phyloP scores from a whole-genome alignment of 2,329 filamentous ascomycete species.

The Aspergillus fijiensis region DNA sequence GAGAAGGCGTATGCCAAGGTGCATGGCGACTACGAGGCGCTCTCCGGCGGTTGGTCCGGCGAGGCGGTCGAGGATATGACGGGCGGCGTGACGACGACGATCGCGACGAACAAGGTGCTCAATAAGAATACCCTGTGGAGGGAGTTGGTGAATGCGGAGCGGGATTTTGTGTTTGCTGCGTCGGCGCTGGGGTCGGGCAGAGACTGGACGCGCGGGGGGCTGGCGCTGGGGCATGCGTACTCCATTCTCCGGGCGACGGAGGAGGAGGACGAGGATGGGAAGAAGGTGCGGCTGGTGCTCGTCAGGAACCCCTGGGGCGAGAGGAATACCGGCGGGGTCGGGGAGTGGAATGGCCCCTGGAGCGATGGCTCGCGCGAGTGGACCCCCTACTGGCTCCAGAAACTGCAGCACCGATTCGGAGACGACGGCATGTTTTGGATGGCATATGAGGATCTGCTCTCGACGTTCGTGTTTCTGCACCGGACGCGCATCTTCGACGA shows the following conservation, averaged over 20 bases:
- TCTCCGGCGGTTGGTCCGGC: neutral
- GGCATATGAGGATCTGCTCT: neutral
- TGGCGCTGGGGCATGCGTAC: neutral
- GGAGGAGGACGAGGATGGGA: neutral
- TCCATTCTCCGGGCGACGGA: neutral
- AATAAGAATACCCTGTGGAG: neutral
- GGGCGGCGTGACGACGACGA: neutral
- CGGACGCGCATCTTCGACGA: neutral
- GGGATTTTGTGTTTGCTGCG: neutral
- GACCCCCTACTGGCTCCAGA: neutral
- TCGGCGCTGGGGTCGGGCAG: neutral
- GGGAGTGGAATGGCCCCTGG: slow-evolving; percentile 2
- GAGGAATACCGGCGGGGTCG: neutral
- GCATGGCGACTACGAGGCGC: neutral
- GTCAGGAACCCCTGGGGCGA: neutral
- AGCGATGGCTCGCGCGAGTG: slow-evolving; percentile 2
- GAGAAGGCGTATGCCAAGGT: slow-evolving; percentile 72
- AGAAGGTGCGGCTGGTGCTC: neutral
- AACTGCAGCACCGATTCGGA: neutral
- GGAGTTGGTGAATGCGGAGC: neutral
- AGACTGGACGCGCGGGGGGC: neutral
- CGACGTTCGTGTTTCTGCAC: neutral
- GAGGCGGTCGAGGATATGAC: slow-evolving; percentile 4
- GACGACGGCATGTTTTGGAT: slow-evolving; percentile 1
- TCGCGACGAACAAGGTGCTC: neutral